phyloP scores from a whole-genome alignment of 2,329 filamentous ascomycete genomes.

The Aspergillus sp. region DNA sequence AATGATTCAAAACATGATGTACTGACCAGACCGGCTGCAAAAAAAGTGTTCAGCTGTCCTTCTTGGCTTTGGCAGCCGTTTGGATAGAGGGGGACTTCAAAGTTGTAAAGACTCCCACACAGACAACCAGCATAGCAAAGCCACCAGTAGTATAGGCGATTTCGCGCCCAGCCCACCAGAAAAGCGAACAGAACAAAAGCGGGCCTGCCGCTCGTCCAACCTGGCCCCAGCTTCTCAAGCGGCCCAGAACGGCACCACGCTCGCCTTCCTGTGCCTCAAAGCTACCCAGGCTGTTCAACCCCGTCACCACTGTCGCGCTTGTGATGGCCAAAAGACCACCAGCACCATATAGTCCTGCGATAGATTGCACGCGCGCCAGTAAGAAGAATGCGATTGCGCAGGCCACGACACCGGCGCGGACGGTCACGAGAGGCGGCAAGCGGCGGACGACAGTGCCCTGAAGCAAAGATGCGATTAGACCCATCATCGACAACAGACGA shows the following conservation, averaged over 20 bases:
- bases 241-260: constrained; percentile 79
- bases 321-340: constrained; percentile 83
- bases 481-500: constrained; percentile 81
- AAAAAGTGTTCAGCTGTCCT: too few species aligned
- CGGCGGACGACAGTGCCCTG: constrained; percentile 89
- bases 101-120: constrained; percentile 63
- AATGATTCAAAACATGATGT: too few species aligned
- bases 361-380: constrained; percentile 64
- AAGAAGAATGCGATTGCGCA: constrained; percentile 78
- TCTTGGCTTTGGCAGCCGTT: too few species aligned
- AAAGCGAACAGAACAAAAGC: constrained; percentile 85
- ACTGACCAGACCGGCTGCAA: too few species aligned
- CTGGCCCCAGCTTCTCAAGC: constrained; percentile 76
- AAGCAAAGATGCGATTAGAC: constrained; percentile 83
- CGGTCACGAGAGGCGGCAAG: constrained; percentile 72
- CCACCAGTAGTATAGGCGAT: constrained; percentile 79
- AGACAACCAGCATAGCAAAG: constrained; percentile 71
- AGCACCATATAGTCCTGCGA: constrained; percentile 71
- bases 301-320: constrained; percentile 90
- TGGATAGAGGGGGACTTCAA: constrained; percentile 57
- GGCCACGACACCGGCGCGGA: constrained; percentile 72
- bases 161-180: constrained; percentile 96
- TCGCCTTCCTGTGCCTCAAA: constrained; percentile 80
- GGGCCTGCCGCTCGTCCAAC: constrained; percentile 82
- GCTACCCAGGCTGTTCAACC: constrained; percentile 84